Base-by-base conservation (phyloP, 345 rosid genomes). In the Atalantia buxifolia region DNA sequence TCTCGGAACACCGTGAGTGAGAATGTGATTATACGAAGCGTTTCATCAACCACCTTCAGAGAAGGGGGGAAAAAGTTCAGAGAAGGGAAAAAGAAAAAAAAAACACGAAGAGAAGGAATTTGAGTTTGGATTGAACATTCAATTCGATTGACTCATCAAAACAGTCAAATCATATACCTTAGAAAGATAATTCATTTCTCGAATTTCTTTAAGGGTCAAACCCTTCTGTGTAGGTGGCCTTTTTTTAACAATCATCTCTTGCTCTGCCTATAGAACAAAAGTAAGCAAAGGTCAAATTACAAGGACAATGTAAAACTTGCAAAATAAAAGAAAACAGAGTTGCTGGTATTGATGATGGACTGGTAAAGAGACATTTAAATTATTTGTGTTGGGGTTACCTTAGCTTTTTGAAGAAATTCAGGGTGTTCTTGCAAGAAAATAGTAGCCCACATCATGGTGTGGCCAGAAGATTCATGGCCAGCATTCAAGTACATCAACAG, bases 391-490 rank as follows among this genome's bases (percentile, higher is more conserved):
- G 50, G 3, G 50, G 18, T 12, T 72, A 91, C 97, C 95, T 85
- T 92, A 35, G 98, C 97, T 77, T 88, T 91, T 42, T 81, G 75
- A 6, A 90, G 85, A 76, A 87, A 73, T 72, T 93, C 83, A 2
- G 94, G 93, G 74, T 95, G 90, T 53, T 89, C 82, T 64, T 95
- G 97, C 16, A 95, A 89, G 69, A 88, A 87, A 81, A 95, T 68
- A 40, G 94, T 84, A 3, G 97, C 89, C 98, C 98, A 92, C 93
- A 93, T 95, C 3, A 83, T 90, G 78, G 89, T 87, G 74, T 95
- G 98, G 25, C 90, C 98, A 1, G 98, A 93, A 65, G 98, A 95
- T 85, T 95, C 98, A 69, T 95, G 97, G 70, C 97, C 97, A 0
- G 97, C 98, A 84, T 93, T 92, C 72, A 95, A 85, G 83, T 95